Conservation (phyloP, 169 alveolate genomes). For the Plasmodium fragile region DNA sequence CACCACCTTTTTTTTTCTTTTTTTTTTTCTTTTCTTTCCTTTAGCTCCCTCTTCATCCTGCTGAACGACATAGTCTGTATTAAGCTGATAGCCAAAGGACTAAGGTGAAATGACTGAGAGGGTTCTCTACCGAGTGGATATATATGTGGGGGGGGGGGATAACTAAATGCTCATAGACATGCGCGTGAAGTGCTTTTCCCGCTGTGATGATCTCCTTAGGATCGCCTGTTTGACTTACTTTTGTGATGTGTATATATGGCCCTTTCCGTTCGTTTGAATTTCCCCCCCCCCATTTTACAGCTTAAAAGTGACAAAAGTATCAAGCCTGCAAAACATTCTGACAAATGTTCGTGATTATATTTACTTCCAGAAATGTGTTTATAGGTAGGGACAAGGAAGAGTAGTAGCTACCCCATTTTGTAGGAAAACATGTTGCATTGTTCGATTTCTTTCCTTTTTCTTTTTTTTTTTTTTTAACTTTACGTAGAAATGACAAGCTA, state of each 20-base stretch:
- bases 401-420: not conserved
- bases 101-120: conserved; percentile 18
- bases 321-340: conserved; percentile 38
- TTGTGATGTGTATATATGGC: not conserved
- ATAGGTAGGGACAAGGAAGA: conserved; percentile 12
- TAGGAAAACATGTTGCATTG: not conserved
- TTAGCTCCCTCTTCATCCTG: conserved; percentile 44
- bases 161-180: not conserved
- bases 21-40: not conserved
- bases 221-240: not conserved
- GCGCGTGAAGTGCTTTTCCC: not conserved
- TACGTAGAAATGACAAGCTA: conserved; percentile 26
- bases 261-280: not conserved
- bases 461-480: conserved; percentile 29
- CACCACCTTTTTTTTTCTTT: not conserved
- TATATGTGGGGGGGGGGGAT: not conserved
- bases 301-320: conserved; percentile 23
- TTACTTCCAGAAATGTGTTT: conserved; percentile 32
- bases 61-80: conserved; percentile 44
- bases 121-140: not conserved
- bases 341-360: conserved; percentile 30
- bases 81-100: conserved; percentile 25
- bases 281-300: conserved; percentile 7
- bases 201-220: not conserved
- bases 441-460: not conserved